Evolutionary conservation across 2,329 filamentous ascomycete species (phyloP), one percentile per base, ranked within the genome.

Genomic region (Byssochlamys sp.): DNA sequence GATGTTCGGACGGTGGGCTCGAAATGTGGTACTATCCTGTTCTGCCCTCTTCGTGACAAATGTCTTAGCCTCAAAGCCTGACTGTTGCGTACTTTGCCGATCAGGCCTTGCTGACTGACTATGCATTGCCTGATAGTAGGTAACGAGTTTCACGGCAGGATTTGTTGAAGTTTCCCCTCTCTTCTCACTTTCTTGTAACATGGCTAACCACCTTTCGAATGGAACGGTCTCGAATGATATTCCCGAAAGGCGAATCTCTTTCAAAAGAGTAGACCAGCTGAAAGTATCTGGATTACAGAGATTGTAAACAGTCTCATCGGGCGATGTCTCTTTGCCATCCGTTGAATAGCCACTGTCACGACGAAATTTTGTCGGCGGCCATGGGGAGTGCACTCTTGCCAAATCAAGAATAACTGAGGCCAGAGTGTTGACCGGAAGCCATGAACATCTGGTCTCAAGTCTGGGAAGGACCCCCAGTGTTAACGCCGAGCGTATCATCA

Each of bases 201-300:
- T 62, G 14, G 56, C 35, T 19, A 75, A 28, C 74, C 74, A 76
- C 11, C 68, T 63, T 6, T 59, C 56, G 35, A 74, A 66, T 0
- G 66, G 55, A 5, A 75, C 69, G 1, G 62, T 65, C 26, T 72
- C 61, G 55, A 77, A 76, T 4, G 63, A 56, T 27, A 76, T 67
- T 0, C 73, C 73, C 10, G 62, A 66, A 1, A 60, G 54, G 3
- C 55, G 61, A 9, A 76, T 58, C 0, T 64, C 62, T 0, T 62
- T 63, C 3, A 77, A 64, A 52, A 75, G 63, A 0, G 60, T 56
- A 0, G 64, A 62, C 73, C 73, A 76, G 4, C 66, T 64, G 57
- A 77, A 76, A 4, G 56, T 52, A 1, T 59, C 58, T 5, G 69
- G 59, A 53, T 72, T 71, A 33, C 60, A 63, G 31, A 72, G 35